These are phyloP conservation scores for Nigrospora sphaerica DNA, from an alignment of 2,329 filamentous ascomycete species.

Conservation along the genomic window DNA sequence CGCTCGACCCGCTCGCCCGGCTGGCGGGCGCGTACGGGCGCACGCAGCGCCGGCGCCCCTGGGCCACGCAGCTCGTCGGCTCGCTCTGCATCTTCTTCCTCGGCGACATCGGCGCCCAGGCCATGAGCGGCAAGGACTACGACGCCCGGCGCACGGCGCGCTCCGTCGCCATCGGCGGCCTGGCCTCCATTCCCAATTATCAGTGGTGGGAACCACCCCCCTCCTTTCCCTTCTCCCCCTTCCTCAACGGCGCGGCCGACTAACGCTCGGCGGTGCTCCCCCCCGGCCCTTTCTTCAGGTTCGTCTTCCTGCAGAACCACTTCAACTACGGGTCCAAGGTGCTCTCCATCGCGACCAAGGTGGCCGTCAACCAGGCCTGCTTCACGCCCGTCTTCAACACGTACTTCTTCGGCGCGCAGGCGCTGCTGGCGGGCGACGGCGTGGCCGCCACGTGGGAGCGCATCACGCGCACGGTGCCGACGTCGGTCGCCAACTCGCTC, in stretches of 20 bases:
- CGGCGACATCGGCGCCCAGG: slow-evolving; percentile 72
- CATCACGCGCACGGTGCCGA: slow-evolving; percentile 68
- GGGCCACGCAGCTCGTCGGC: slow-evolving; percentile 71
- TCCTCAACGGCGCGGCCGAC: not conserved
- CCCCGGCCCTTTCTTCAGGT: slow-evolving; percentile 38
- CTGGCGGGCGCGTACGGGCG: slow-evolving; percentile 56
- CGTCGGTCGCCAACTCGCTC: slow-evolving; percentile 68
- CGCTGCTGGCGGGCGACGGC: slow-evolving; percentile 63
- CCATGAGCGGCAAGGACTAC: slow-evolving; percentile 56
- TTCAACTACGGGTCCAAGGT: slow-evolving; percentile 78
- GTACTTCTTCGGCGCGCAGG: slow-evolving; percentile 78
- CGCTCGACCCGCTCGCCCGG: slow-evolving; percentile 47
- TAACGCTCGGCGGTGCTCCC: too few species aligned
- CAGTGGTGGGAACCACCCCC: slow-evolving; percentile 55
- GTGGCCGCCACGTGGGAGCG: slow-evolving; percentile 60
- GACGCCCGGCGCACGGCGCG: slow-evolving; percentile 62
- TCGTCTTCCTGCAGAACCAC: slow-evolving; percentile 68
- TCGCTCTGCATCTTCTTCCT: slow-evolving; percentile 72
- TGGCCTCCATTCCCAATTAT: slow-evolving; percentile 71
- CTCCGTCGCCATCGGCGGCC: slow-evolving; percentile 66
- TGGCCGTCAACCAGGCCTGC: slow-evolving; percentile 68
- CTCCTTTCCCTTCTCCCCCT: not conserved
- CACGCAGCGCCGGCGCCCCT: slow-evolving; percentile 65
- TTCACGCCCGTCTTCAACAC: slow-evolving; percentile 81
- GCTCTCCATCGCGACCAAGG: slow-evolving; percentile 68